Conservation (phyloP, 2,329 filamentous ascomycete genomes). For the Dothideomycetes sp. region DNA sequence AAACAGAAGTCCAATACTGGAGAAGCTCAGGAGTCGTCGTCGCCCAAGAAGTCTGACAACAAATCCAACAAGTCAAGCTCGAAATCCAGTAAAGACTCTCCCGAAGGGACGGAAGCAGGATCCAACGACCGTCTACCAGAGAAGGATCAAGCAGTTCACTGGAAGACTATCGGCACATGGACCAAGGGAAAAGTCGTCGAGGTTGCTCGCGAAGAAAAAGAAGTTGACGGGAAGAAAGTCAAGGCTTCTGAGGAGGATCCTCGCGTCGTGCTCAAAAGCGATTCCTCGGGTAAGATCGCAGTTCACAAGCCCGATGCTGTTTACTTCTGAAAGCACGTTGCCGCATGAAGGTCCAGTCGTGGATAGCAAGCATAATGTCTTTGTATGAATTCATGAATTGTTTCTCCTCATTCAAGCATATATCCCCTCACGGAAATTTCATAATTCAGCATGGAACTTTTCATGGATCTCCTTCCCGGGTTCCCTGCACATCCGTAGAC, state of each 20-base stretch:
- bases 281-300: slow-evolving; percentile 31
- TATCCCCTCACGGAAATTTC: no score
- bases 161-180: slow-evolving; percentile 32
- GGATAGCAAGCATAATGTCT: no score
- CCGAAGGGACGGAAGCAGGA: slow-evolving; percentile 19
- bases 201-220: slow-evolving; percentile 32
- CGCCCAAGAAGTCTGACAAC: slow-evolving; percentile 2
- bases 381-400: no score
- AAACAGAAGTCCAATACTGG: slow-evolving; percentile 26
- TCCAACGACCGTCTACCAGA: slow-evolving; percentile 30
- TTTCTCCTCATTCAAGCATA: no score
- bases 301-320: slow-evolving; percentile 37
- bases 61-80: slow-evolving; percentile 1
- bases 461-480: no score
- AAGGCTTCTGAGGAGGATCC: slow-evolving; percentile 36
- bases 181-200: slow-evolving; percentile 36
- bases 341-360: no score
- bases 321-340: no score
- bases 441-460: no score
- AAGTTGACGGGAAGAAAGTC: slow-evolving; percentile 33
- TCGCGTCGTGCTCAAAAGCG: slow-evolving; percentile 33
- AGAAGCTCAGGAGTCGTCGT: slow-evolving; percentile 17
- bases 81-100: slow-evolving; percentile 9
- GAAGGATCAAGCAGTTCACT: slow-evolving; percentile 34
- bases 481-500: no score